Evolutionary conservation across 2,329 filamentous ascomycete species (phyloP), one percentile per base, ranked within the genome.

Genomic region (Verticillium klebahnii): DNA sequence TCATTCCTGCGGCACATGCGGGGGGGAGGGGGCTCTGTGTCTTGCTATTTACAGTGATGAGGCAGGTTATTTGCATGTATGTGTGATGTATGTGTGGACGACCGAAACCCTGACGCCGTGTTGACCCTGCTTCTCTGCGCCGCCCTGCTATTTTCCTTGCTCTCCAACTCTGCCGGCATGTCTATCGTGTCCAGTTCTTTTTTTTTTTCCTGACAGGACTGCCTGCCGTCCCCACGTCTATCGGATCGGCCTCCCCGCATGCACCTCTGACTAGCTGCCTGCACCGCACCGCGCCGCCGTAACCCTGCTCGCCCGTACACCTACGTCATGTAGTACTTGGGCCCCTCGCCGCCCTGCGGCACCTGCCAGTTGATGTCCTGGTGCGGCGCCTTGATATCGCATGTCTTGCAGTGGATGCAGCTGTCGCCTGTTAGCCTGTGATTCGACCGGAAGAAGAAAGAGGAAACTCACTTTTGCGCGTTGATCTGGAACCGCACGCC

Each of bases 321-420:
- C 60, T 50, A 85, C n/a, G 85, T 87, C 85, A 88, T 87, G 75
- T 88, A 89, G 72, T 89, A 89, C 74, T 89, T 89, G 39, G 87
- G 87, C 1, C 87, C 87, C 69, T 89, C 95, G 59, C 94, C 95
- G 67, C 95, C 93, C 74, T 97, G 93, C 7, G 95, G 95, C 36
- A 95, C 95, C 69, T 92, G 87, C 92, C 92, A 97, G 76, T 97
- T 97, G 77, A 99, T 98, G 73, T 98, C 95, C 80, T 99, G 95
- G 65, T 89, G 86, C 8, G 95, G 95, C 17, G 92, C 94, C 80
- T 99, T 99, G 80, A 99, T 99, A 76, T 99, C 95, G 75, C 95
- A 99, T 15, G 95, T 99, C 85, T 99, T 99, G 84, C 95, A 99
- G 78, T 99, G 95, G 67, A 99, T 96, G 75, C 95, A 99, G 78